A percentile compares a stretch with the other conserved stretches of the same genome.
These are phyloP conservation scores for Vigna trinervia DNA, from an alignment of 306 rosid genomes.

Conservation along the genomic window DNA sequence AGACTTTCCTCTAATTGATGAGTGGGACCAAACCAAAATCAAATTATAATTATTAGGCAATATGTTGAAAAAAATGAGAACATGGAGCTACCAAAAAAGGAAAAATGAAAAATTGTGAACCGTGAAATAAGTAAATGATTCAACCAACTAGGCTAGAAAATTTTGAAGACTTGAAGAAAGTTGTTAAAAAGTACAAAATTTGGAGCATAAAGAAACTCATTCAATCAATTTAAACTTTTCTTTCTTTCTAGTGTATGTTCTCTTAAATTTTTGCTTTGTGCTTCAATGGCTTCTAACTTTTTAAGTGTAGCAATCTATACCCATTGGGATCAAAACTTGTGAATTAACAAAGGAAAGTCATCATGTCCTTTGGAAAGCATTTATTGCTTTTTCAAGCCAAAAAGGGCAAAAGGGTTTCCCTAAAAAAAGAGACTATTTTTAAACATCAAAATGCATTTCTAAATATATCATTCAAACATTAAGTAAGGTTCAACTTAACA, in stretches of 20 bases:
- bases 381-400: not conserved
- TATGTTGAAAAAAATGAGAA: not conserved
- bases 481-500: too few species aligned
- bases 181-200: not conserved
- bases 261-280: not conserved
- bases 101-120: not conserved
- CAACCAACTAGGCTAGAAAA: not conserved
- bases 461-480: too few species aligned
- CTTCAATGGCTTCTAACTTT: not conserved
- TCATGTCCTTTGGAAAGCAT: not conserved
- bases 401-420: not conserved
- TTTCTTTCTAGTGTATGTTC: not conserved
- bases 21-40: constrained; percentile 5
- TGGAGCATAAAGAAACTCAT: not conserved
- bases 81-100: not conserved
- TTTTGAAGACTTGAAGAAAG: not conserved
- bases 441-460: too few species aligned
- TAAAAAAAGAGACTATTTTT: too few species aligned
- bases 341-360: not conserved
- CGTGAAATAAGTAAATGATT: not conserved
- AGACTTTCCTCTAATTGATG: not conserved
- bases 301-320: not conserved
- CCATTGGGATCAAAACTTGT: not conserved
- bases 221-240: not conserved
- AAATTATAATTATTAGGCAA: too few species aligned